Percentiles rank a stretch among this genome's conserved stretches.
These are phyloP conservation scores for Diaporthe ilicicola DNA, from an alignment of 2,329 filamentous ascomycete species.

Conservation along the genomic window DNA sequence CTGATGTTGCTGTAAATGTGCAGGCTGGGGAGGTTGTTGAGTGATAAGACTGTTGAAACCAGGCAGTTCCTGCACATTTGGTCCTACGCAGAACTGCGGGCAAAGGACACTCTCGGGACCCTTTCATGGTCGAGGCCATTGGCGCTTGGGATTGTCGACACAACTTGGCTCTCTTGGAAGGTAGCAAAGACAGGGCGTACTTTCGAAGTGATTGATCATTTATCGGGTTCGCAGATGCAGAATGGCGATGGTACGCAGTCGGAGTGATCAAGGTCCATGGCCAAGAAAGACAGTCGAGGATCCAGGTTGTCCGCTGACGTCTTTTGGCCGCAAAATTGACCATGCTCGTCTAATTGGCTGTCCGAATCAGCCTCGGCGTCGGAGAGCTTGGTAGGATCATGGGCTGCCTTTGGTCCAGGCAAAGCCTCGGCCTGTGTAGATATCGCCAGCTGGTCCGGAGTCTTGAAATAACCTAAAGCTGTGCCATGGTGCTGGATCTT, in stretches of 20 bases:
- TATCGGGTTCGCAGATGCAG: neutral
- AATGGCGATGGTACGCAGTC: neutral
- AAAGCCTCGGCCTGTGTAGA: neutral
- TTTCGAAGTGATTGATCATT: neutral
- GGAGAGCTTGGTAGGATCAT: neutral
- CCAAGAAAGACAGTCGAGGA: neutral
- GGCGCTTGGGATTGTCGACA: neutral
- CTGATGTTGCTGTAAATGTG: neutral
- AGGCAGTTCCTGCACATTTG: neutral
- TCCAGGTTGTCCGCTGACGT: too few species aligned
- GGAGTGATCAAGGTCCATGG: neutral
- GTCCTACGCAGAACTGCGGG: neutral
- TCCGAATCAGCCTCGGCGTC: slow-evolving; percentile 1
- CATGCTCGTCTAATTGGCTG: neutral
- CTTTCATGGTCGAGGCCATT: neutral
- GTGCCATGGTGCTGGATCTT: neutral
- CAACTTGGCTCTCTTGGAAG: neutral
- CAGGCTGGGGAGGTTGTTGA: neutral
- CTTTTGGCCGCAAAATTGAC: neutral
- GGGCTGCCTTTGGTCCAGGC: neutral
- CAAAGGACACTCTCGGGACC: neutral
- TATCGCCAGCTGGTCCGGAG: neutral
- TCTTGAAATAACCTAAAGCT: neutral
- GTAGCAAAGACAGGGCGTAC: neutral
- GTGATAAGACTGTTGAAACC: neutral